These are phyloP conservation scores for Chlorella sp. DNA, from an alignment of 139 green algal genomes.

Conservation along the genomic window DNA sequence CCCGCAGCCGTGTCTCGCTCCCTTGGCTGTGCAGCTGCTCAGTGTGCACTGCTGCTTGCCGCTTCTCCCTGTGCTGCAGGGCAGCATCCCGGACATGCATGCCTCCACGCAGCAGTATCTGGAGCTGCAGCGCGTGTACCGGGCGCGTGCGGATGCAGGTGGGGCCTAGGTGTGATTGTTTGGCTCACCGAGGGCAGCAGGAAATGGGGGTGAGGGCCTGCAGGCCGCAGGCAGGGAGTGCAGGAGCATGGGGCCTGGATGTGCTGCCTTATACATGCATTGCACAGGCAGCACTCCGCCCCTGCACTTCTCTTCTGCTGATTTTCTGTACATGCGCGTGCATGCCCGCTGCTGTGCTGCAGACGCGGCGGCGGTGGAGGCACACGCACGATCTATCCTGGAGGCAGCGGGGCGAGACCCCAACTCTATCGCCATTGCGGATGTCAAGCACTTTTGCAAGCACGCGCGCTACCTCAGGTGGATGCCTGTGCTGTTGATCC, in stretches of 20 bases:
- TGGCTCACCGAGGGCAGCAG: neutral
- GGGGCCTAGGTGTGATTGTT: too few species aligned
- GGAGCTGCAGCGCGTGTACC: slow-evolving; percentile 88
- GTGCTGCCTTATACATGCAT: too few species aligned
- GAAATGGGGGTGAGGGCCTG: too few species aligned
- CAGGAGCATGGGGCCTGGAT: too few species aligned
- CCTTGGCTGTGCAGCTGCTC: too few species aligned
- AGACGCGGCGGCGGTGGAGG: slow-evolving; percentile 76
- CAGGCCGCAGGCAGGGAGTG: neutral
- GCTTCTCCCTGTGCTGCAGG: slow-evolving; percentile 64
- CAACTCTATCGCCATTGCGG: slow-evolving; percentile 47
- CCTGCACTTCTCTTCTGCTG: neutral
- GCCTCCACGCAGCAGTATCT: slow-evolving; percentile 93
- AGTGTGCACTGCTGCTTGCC: too few species aligned
- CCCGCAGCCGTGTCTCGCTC: too few species aligned
- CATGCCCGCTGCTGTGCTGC: neutral
- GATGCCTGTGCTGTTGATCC: neutral
- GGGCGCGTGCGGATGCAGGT: slow-evolving; percentile 73
- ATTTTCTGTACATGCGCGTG: too few species aligned
- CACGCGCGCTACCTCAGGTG: slow-evolving; percentile 81
- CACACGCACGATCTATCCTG: slow-evolving; percentile 68
- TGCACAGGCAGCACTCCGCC: too few species aligned
- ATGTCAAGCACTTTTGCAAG: slow-evolving; percentile 81
- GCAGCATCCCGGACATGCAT: slow-evolving; percentile 95
- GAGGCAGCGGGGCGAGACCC: slow-evolving; percentile 51